Evolutionary conservation across 164 flowering plant species (phyloP).

Genomic region (Akebia trifoliata): DNA sequence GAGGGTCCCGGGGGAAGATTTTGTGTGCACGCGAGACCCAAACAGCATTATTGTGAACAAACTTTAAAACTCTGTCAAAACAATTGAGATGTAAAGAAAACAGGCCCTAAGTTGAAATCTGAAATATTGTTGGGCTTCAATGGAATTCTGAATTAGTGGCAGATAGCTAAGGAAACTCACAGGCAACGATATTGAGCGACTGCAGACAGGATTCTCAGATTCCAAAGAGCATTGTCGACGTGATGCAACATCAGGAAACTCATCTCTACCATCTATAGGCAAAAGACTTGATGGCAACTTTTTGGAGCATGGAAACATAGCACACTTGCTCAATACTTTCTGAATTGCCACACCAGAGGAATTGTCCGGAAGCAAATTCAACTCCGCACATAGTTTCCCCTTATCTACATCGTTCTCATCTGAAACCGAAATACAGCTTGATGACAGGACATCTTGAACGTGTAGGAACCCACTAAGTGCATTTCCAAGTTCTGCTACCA

Average conservation of each 20-base stretch:
- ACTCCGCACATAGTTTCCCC: not conserved
- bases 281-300: conserved; percentile 4
- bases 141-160: not conserved
- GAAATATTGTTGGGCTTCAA: not conserved
- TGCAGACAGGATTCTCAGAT: conserved; percentile 2
- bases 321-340: conserved; percentile 27
- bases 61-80: too few relatives aligned
- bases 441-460: conserved; percentile 20
- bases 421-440: not conserved
- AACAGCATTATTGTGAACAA: too few relatives aligned
- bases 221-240: conserved; percentile 4
- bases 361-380: not conserved
- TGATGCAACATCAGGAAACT: too few relatives aligned
- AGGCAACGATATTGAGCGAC: conserved; percentile 34
- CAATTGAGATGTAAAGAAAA: too few relatives aligned
- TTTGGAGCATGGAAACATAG: conserved; percentile 31
- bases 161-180: conserved; percentile 27
- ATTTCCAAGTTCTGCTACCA: conserved; percentile 25
- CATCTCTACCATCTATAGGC: conserved; percentile 17
- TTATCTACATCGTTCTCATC: conserved; percentile 1
- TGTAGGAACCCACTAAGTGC: conserved; percentile 17
- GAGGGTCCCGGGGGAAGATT: too few relatives aligned
- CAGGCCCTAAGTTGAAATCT: too few relatives aligned
- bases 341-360: conserved; percentile 5
- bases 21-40: too few relatives aligned